Conservation (phyloP, 2,329 filamentous ascomycete species). For the Purpureocillium lavendulum region DNA sequence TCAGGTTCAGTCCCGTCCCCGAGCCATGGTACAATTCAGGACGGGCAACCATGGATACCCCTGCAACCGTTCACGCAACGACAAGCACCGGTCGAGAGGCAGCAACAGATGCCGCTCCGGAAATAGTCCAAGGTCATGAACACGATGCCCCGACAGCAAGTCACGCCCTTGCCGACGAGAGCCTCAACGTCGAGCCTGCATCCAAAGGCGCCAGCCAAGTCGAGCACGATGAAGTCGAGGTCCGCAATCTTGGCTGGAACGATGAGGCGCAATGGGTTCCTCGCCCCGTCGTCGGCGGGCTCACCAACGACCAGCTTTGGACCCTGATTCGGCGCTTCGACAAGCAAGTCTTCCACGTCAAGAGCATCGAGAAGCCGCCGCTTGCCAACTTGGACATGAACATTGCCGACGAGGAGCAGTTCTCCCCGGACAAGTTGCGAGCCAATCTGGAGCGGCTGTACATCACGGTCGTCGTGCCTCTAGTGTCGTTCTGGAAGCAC, state of each 20-base stretch:
- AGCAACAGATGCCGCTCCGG: no score
- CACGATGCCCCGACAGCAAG: constrained; percentile 24
- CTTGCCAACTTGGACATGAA: constrained; percentile 70
- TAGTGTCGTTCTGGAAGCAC: constrained; percentile 64
- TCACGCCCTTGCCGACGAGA: constrained; percentile 26
- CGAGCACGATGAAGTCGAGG: constrained; percentile 42
- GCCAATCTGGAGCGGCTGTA: constrained; percentile 73
- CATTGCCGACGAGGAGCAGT: constrained; percentile 74
- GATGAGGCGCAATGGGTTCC: constrained; percentile 47
- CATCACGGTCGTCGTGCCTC: constrained; percentile 64
- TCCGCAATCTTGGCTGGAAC: constrained; percentile 63
- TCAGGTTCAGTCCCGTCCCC: no score
- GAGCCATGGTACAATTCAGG: no score
- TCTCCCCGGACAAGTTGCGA: constrained; percentile 75
- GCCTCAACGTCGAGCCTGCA: constrained; percentile 17
- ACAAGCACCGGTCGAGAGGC: no score
- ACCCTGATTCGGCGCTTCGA: constrained; percentile 65
- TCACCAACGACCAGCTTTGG: constrained; percentile 68
- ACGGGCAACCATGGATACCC: no score
- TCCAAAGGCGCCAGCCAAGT: constrained; percentile 37
- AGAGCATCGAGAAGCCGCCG: constrained; percentile 42
- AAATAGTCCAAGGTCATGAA: constrained; percentile 7
- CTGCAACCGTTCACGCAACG: no score
- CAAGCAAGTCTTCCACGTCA: constrained; percentile 62
- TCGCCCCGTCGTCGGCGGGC: constrained; percentile 54